phyloP scores from a whole-genome alignment of 2,329 filamentous ascomycete species.

The Fusarium sp. region DNA sequence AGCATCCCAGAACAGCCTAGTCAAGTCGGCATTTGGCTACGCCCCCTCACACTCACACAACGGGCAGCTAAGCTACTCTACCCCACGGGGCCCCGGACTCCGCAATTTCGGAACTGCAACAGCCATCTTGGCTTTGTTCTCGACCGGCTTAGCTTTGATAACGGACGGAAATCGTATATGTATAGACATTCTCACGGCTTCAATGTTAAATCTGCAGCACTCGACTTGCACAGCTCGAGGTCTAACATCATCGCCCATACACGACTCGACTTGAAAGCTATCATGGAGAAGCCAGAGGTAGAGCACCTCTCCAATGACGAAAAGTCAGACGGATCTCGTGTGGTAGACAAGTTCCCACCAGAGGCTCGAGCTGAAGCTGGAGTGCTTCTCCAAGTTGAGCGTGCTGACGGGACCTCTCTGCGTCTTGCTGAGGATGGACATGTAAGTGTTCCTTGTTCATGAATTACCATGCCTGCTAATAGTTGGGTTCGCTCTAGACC shows the following conservation, averaged over 20 bases:
- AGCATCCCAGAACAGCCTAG: neutral
- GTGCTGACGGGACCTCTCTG: constrained; percentile 4
- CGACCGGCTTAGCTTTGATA: neutral
- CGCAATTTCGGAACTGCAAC: constrained; percentile 34
- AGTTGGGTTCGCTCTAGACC: neutral
- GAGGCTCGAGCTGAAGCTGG: constrained; percentile 31
- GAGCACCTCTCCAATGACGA: constrained; percentile 32
- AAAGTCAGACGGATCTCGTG: neutral
- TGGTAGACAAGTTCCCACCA: constrained; percentile 10
- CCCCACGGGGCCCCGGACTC: constrained; percentile 23
- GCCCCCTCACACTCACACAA: neutral
- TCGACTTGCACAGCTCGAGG: constrained; percentile 2
- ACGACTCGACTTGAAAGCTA: neutral
- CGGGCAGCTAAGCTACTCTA: neutral
- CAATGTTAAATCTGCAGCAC: neutral
- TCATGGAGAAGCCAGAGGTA: constrained; percentile 30
- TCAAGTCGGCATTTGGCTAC: neutral
- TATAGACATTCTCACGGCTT: neutral
- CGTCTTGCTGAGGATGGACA: constrained; percentile 33
- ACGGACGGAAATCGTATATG: constrained; percentile 4
- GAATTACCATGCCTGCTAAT: neutral
- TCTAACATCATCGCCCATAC: neutral
- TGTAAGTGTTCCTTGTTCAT: neutral
- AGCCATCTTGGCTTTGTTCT: neutral
- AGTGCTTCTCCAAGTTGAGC: constrained; percentile 14